These are phyloP conservation scores for Pestalotiopsis sp. DNA, from an alignment of 2,329 filamentous ascomycete genomes.

Conservation along the genomic window DNA sequence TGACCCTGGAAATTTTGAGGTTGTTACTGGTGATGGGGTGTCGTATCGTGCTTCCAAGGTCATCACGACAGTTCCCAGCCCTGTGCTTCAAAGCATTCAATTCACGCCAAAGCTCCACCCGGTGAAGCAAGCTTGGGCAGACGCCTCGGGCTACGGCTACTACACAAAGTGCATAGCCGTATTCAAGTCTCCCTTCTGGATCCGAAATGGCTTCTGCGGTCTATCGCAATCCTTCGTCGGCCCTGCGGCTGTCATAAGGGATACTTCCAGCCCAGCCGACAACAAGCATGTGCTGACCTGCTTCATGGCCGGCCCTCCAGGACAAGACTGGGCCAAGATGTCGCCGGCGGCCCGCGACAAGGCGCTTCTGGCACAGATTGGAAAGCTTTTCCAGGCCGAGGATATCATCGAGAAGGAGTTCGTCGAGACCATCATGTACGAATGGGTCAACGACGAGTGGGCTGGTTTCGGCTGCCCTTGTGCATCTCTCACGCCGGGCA, in stretches of 20 bases:
- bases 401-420: conserved; percentile 24
- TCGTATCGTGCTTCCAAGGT: conserved; percentile 43
- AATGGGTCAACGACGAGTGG: conserved; percentile 42
- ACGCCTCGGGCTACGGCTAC: conserved; percentile 44
- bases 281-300: conserved; percentile 38
- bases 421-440: conserved; percentile 35
- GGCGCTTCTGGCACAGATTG: conserved; percentile 27
- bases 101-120: conserved; percentile 51
- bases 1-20: neutral
- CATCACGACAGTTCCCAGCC: conserved; percentile 51
- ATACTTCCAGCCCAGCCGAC: conserved; percentile 38
- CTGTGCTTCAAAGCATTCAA: conserved; percentile 45
- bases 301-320: conserved; percentile 42
- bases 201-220: conserved; percentile 44
- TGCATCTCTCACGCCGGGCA: conserved; percentile 38
- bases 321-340: conserved; percentile 32
- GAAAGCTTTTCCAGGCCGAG: conserved; percentile 22
- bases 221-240: conserved; percentile 47
- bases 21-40: conserved; percentile 18
- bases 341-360: conserved; percentile 21
- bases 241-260: conserved; percentile 47
- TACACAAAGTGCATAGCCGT: conserved; percentile 54
- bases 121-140: conserved; percentile 38
- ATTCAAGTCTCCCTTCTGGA: conserved; percentile 44
- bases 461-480: conserved; percentile 44